Conservation (phyloP, 1,284 basidiomycete genomes). For the Xerocomus nothofagi region DNA sequence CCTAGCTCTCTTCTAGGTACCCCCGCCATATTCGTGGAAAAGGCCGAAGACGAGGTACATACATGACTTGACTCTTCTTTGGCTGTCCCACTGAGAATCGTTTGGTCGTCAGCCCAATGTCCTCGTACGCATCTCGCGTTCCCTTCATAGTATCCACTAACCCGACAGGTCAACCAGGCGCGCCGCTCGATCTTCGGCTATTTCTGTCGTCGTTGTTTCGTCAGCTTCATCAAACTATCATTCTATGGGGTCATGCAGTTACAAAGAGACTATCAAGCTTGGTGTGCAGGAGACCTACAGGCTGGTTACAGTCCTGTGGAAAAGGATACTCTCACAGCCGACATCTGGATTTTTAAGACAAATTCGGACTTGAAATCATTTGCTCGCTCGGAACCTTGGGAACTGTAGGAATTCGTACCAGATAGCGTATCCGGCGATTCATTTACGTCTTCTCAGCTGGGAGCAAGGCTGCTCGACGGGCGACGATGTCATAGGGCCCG, state of each 20-base stretch:
- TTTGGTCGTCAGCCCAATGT: constrained; percentile 26
- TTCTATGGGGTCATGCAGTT: constrained; percentile 65
- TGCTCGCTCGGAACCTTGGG: constrained; percentile 61
- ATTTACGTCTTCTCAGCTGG: constrained; percentile 48
- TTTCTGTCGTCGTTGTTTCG: constrained; percentile 71
- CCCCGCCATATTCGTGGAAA: constrained; percentile 56
- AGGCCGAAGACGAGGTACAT: constrained; percentile 46
- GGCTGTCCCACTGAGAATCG: constrained; percentile 2
- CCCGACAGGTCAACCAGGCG: constrained; percentile 25
- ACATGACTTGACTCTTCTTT: neutral
- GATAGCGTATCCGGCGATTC: neutral
- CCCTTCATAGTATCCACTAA: neutral
- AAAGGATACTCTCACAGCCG: constrained; percentile 59
- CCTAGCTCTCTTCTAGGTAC: constrained; percentile 37
- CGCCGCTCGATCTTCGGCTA: constrained; percentile 79
- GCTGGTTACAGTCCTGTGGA: constrained; percentile 50
- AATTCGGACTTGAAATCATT: constrained; percentile 63
- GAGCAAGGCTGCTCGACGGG: constrained; percentile 60
- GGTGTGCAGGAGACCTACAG: constrained; percentile 51
- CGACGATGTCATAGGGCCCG: constrained; percentile 65
- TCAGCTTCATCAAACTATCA: constrained; percentile 73
- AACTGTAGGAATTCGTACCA: constrained; percentile 45
- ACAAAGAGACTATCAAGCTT: constrained; percentile 60
- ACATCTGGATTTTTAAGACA: constrained; percentile 65
- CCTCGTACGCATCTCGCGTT: constrained; percentile 24